These are phyloP conservation scores for Glomus cerebriforme DNA, from an alignment of 192 early-diverging fungal genomes.

Conservation along the genomic window DNA sequence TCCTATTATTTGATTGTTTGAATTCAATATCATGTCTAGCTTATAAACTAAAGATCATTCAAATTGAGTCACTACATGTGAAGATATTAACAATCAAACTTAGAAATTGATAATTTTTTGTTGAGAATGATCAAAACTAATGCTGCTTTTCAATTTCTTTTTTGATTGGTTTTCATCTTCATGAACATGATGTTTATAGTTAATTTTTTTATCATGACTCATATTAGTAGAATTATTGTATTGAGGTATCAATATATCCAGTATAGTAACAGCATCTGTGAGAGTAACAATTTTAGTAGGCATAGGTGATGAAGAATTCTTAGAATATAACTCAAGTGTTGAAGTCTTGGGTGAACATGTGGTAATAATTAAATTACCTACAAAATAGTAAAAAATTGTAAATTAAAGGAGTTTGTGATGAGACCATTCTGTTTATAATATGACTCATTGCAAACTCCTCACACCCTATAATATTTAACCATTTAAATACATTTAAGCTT, in stretches of 20 bases:
- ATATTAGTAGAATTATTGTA: background rate
- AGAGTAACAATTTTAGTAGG: conserved; percentile 1
- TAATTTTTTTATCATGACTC: background rate
- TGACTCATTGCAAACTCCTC: too few species aligned
- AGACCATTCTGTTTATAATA: too few species aligned
- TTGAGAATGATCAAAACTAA: conserved; percentile 25
- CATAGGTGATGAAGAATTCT: conserved; percentile 18
- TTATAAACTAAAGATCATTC: too few species aligned
- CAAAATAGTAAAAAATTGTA: background rate
- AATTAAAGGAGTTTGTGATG: too few species aligned
- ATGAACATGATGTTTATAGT: background rate
- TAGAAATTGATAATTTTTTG: too few species aligned
- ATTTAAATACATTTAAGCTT: too few species aligned
- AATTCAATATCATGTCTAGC: background rate
- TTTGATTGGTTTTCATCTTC: conserved; percentile 22
- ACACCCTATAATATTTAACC: too few species aligned
- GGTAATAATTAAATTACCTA: conserved; percentile 19
- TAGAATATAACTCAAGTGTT: background rate
- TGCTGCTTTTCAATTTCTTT: conserved; percentile 28
- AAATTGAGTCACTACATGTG: too few species aligned
- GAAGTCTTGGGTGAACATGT: conserved; percentile 6
- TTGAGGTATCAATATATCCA: conserved; percentile 12
- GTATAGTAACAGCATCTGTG: conserved; percentile 27
- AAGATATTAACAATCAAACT: too few species aligned
- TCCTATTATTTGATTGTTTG: background rate